Base-by-base conservation (phyloP, 345 rosid species). In the Gossypium anomalum region DNA sequence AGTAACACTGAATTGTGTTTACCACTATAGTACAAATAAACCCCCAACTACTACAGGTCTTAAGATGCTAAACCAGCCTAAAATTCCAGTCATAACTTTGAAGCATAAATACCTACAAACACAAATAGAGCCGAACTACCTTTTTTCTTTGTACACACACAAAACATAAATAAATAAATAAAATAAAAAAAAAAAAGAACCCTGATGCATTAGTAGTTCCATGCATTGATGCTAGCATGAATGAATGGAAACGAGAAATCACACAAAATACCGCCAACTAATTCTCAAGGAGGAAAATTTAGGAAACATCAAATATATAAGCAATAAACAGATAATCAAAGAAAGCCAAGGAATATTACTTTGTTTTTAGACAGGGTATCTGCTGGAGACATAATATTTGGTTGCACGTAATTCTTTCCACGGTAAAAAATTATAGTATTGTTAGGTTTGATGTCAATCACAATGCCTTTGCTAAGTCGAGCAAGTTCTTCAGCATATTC, bases 341-440 rank as follows among this genome's bases (percentile, higher is more conserved):
- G 20, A 70, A 61, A 43, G 45, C 17, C 1, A 43, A 41, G 3
- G 17, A 51, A 51, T 19, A 11, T 48, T 78, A 87, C 97, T 90
- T 89, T 94, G 25, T 66, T 83, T 86, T 92, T 94, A 38, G 98
- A 90, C 69, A 94, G 82, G 11, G 98, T 92, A 67, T 89, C 88
- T 20, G 87, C 78, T 70, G 92, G 97, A 59, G 91, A 92, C 87
- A 94, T 87, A 44, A 89, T 84, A 72, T 82, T 59, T 29, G 97
- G 97, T 77, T 86, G 97, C 62, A 88, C 90, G 77, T 94, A 92
- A 78, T 94, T 94, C 85, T 90, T 92, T 68, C 98, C 97, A 38
- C 97, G 90, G 81, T 89, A 92, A 81, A 94, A 85, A 68, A 94
- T 78, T 64, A 92, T 88, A 25, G 86, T 75, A 71, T 86, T 87